Percentiles rank a stretch among this genome's conserved stretches.
Conservation (phyloP, 177 flowering plant species). For the Vitis hybrid region DNA sequence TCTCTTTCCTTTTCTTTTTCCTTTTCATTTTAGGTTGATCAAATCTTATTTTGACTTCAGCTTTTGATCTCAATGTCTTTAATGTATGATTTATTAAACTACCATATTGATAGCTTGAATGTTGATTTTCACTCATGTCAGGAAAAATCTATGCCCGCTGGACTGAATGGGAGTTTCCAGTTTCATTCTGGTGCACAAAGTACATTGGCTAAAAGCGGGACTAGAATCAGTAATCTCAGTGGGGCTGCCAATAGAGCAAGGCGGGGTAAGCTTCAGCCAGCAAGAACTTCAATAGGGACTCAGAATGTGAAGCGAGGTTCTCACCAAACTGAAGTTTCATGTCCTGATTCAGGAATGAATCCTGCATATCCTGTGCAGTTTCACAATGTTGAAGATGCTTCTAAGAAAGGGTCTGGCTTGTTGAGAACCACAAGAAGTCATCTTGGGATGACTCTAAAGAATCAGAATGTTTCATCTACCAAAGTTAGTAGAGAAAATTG, state of each 20-base stretch:
- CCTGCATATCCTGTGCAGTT: not conserved
- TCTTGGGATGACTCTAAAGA: not conserved
- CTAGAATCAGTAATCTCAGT: not conserved
- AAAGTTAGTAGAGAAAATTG: not conserved
- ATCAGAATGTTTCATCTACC: not conserved
- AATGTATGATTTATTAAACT: not conserved
- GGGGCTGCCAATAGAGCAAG: constrained; percentile 13
- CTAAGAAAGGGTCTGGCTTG: not conserved
- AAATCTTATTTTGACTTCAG: constrained; percentile 2
- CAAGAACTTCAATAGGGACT: constrained; percentile 4
- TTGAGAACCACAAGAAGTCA: not conserved
- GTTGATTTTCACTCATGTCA: constrained; percentile 7
- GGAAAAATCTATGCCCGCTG: constrained; percentile 16
- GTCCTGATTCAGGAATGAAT: not conserved
- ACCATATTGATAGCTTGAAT: not conserved
- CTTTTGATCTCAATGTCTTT: not conserved
- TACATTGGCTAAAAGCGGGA: constrained; percentile 9
- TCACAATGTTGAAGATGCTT: constrained; percentile 5
- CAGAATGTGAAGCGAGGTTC: constrained; percentile 1
- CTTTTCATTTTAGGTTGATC: not conserved
- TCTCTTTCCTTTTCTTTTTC: not conserved
- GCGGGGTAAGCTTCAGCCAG: constrained; percentile 14
- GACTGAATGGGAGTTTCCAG: constrained; percentile 14
- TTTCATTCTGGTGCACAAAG: constrained; percentile 13
- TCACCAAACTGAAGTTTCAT: constrained; percentile 1